Conservation (phyloP, 345 rosid genomes). For the Ceriops tagal region DNA sequence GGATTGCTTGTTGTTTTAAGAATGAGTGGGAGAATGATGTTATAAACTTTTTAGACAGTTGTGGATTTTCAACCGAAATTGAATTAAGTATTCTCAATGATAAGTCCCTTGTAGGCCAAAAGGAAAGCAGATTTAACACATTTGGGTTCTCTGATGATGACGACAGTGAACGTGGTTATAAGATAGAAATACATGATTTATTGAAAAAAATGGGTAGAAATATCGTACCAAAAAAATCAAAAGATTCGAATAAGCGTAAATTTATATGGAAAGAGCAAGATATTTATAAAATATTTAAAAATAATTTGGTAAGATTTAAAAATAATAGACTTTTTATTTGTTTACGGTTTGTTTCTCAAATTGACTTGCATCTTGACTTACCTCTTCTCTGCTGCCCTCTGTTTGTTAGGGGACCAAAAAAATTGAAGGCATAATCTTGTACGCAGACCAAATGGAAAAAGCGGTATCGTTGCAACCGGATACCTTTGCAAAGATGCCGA, state of each 20-base stretch:
- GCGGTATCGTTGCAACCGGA: background rate
- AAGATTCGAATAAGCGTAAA: background rate
- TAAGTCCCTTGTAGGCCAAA: too few species aligned
- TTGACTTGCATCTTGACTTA: too few species aligned
- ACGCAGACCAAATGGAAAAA: background rate
- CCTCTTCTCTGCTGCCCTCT: too few species aligned
- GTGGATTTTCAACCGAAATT: conserved; percentile 4
- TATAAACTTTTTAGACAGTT: background rate
- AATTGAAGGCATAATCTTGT: background rate
- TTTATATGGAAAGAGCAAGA: background rate
- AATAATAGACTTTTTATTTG: too few species aligned
- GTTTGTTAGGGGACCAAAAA: background rate
- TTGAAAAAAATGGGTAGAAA: conserved; percentile 3
- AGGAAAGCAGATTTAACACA: too few species aligned
- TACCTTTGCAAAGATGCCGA: background rate
- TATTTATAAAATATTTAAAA: background rate
- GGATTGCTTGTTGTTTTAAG: conserved; percentile 7
- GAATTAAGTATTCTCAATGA: conserved; percentile 1
- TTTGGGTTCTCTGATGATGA: too few species aligned
- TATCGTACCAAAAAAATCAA: conserved; percentile 4
- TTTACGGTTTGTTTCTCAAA: too few species aligned
- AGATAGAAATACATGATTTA: conserved; percentile 1
- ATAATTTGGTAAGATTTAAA: background rate
- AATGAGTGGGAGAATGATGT: background rate
- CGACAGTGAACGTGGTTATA: too few species aligned